phyloP scores from a whole-genome alignment of 2,329 filamentous ascomycete genomes.

The Periglandula ipomoeae region DNA sequence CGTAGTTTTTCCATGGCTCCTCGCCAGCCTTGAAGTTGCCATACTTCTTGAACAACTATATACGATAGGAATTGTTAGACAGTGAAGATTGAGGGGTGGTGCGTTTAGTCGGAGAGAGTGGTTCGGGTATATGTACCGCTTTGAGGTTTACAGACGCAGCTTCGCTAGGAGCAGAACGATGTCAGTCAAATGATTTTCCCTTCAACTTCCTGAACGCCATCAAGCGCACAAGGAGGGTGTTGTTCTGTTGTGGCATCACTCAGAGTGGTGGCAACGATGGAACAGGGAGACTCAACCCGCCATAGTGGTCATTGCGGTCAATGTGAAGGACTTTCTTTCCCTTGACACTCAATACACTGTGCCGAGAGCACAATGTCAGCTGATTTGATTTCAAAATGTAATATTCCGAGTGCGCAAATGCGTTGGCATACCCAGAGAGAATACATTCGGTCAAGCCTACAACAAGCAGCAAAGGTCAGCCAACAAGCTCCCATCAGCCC shows the following conservation, averaged over 20 bases:
- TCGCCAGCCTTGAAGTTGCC: conserved; percentile 70
- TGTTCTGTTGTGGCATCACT: background rate
- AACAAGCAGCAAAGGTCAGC: conserved; percentile 14
- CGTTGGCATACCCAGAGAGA: conserved; percentile 73
- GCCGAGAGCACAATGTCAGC: conserved; percentile 23
- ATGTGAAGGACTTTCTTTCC: conserved; percentile 99
- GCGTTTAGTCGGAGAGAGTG: conserved; percentile 9
- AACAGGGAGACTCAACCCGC: conserved; percentile 61
- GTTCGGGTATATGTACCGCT: conserved; percentile 48
- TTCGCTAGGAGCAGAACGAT: conserved; percentile 45
- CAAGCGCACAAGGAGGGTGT: background rate
- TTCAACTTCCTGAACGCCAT: background rate
- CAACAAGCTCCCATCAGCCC: background rate
- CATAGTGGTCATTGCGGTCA: conserved; percentile 96
- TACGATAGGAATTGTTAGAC: background rate
- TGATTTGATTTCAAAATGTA: background rate
- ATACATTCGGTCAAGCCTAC: conserved; percentile 96
- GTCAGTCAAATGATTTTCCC: conserved; percentile 14
- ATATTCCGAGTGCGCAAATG: background rate
- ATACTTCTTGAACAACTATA: conserved; percentile 91
- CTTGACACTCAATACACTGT: conserved; percentile 86
- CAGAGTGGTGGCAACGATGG: background rate
- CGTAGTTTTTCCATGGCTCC: conserved; percentile 97
- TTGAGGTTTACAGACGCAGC: conserved; percentile 96
- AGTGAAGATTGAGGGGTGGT: conserved; percentile 10